Base-by-base conservation (phyloP, 805 yeast species). In the Saccharomyces kudriavzevii region DNA sequence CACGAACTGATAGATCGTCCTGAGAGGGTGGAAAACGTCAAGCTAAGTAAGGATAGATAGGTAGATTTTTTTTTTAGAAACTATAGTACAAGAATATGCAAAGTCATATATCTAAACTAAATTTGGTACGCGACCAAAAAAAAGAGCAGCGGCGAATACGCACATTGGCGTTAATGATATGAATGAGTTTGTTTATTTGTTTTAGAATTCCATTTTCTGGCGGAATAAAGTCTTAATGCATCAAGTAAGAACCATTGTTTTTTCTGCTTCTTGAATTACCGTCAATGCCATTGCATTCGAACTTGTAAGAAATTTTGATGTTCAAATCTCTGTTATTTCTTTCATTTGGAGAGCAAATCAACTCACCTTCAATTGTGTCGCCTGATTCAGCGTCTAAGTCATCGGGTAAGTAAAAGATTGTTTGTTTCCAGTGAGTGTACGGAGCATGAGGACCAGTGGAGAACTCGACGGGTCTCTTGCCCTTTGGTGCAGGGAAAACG, bases 371-470 rank as follows among this genome's bases (percentile, higher is more conserved):
- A 59, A 95, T 76, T 45, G 69, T 65, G 64, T 94, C 99, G 54
- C 92, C 96, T 60, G 77, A 75, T 66, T 84, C 84, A 57, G 87
- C 73, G 64, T 83, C 87, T 59, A 92, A 72, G 28, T 88, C 96
- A 63, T 89, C 87, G 61, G 80, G 83, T 65, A 92, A 77, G 71
- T 94, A 95, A 73, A 95, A 90, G 1, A 94, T 95, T 20, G 97
- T 87, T 75, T 94, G 99, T 71, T 94, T 95, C 99, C 99, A 94
- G 75, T 94, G 99, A 14, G 99, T 94, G 77, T 91, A 90, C 61
- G 83, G 82, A 49, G 90, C 84, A 73, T 87, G 90, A 35, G 99
- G 97, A 25, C 98, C 98, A 13, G 99, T 95, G 22, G 94, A 85
- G 68, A 94, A 91, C 30, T 74, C 75, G 54, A 92, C 85, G 20